Conservation (phyloP, 176 grass and related monocot genomes). For the Avena insularis region DNA sequence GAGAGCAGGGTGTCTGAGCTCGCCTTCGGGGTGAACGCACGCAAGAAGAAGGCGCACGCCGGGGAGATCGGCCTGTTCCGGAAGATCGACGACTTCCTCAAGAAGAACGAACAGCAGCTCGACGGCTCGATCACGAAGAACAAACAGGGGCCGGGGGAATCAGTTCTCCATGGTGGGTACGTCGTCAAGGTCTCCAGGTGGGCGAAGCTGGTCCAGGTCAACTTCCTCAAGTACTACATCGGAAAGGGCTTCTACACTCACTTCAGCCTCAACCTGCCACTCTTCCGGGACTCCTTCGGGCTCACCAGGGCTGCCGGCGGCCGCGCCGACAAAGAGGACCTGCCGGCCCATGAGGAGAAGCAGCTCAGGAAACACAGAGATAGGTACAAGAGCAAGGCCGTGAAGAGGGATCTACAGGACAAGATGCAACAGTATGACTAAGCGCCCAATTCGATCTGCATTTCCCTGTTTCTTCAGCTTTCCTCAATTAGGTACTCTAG, state of each 20-base stretch:
- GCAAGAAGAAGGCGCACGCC: not conserved
- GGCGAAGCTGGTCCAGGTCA: not conserved
- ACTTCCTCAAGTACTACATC: constrained; percentile 3
- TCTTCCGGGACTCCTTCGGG: not conserved
- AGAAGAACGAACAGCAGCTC: not conserved
- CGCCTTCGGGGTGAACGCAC: not conserved
- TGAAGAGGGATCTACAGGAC: not conserved
- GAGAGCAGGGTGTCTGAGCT: not conserved
- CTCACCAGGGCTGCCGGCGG: not conserved
- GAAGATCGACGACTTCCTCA: constrained; percentile 12
- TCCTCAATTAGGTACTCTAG: not conserved
- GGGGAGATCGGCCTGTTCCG: not conserved
- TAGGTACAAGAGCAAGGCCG: not conserved
- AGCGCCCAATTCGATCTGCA: not conserved
- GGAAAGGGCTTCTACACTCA: not conserved
- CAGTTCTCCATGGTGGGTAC: not conserved
- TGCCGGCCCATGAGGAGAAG: not conserved
- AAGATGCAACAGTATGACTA: constrained; percentile 9
- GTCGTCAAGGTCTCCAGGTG: constrained; percentile 1
- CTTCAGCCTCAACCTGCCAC: not conserved
- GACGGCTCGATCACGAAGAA: not conserved
- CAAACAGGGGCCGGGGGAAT: not conserved
- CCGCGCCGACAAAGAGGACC: not conserved
- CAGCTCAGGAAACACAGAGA: not conserved
- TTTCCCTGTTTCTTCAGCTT: not conserved